These are phyloP conservation scores for Xylariaceae sp. DNA, from an alignment of 2,329 filamentous ascomycete genomes.

Conservation along the genomic window DNA sequence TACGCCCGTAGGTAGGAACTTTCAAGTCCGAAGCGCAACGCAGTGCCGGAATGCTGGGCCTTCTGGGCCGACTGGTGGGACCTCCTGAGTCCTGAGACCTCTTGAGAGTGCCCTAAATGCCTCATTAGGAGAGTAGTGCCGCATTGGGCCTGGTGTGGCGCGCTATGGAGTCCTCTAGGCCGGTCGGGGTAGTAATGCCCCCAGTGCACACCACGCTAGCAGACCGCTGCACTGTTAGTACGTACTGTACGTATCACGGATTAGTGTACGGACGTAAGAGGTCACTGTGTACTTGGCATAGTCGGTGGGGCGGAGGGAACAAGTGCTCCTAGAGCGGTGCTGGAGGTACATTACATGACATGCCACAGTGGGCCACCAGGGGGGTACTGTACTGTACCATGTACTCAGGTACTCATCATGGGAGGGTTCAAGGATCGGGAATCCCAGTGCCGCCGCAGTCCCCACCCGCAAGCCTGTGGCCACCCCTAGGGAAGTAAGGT, in stretches of 20 bases:
- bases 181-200: constrained; percentile 13
- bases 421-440: constrained; percentile 28
- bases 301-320: constrained; percentile 10
- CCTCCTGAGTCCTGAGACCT: constrained; percentile 1
- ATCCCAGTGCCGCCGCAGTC: constrained; percentile 29
- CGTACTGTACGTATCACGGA: constrained; percentile 10
- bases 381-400: too few relatives aligned
- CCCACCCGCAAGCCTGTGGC: constrained; percentile 16
- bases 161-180: constrained; percentile 21
- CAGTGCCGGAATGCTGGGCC: constrained; percentile 27
- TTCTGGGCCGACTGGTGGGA: constrained; percentile 28
- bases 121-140: constrained; percentile 28
- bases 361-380: too few relatives aligned
- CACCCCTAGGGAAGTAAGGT: constrained; percentile 15
- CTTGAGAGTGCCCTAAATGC: constrained; percentile 25
- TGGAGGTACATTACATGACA: background rate
- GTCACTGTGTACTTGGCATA: constrained; percentile 6
- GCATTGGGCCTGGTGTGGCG: constrained; percentile 11
- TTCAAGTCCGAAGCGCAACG: constrained; percentile 3
- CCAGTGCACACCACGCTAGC: constrained; percentile 21
- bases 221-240: constrained; percentile 19
- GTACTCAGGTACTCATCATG: constrained; percentile 2
- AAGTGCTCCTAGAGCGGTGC: background rate
- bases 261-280: constrained; percentile 5
- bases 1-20: too few relatives aligned